Percentiles rank a stretch among this genome's conserved stretches.
phyloP scores from a whole-genome alignment of 2,329 filamentous ascomycete species.

The Aspergillus sp. region DNA sequence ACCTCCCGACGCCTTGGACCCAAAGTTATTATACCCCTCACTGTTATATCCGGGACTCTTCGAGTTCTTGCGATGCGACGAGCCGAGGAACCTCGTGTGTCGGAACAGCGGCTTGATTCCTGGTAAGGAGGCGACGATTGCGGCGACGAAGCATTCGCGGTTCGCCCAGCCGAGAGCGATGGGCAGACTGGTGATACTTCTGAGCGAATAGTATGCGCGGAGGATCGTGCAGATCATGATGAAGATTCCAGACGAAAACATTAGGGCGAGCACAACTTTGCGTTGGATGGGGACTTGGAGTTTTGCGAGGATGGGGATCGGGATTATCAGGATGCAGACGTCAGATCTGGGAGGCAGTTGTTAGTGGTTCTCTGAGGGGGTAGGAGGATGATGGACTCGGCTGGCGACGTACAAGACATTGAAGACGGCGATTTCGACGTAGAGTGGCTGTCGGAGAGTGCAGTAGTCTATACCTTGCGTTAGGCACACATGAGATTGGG shows the following conservation, averaged over 20 bases:
- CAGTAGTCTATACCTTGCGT: conserved; percentile 19
- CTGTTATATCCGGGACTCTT: background rate
- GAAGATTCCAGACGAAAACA: conserved; percentile 28
- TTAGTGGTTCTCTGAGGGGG: background rate
- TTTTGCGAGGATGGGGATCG: conserved; percentile 24
- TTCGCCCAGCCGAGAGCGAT: conserved; percentile 27
- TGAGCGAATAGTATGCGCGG: conserved; percentile 29
- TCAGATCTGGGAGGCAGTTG: conserved; percentile 20
- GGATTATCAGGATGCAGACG: conserved; percentile 23
- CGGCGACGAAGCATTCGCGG: conserved; percentile 25
- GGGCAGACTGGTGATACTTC: conserved; percentile 19
- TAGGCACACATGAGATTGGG: background rate
- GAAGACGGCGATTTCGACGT: conserved; percentile 25
- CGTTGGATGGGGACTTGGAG: conserved; percentile 21
- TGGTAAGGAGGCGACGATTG: conserved; percentile 23
- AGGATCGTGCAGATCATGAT: conserved; percentile 26
- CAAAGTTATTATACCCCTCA: background rate
- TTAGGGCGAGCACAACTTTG: conserved; percentile 22
- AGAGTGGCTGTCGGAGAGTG: conserved; percentile 22
- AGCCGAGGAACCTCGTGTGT: conserved; percentile 16
- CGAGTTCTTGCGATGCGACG: background rate
- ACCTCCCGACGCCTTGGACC: background rate
- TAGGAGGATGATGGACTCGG: background rate
- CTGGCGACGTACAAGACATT: conserved; percentile 21
- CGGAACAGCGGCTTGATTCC: conserved; percentile 25